Conservation (phyloP, 164 flowering plant genomes). For the Vitis riparia region DNA sequence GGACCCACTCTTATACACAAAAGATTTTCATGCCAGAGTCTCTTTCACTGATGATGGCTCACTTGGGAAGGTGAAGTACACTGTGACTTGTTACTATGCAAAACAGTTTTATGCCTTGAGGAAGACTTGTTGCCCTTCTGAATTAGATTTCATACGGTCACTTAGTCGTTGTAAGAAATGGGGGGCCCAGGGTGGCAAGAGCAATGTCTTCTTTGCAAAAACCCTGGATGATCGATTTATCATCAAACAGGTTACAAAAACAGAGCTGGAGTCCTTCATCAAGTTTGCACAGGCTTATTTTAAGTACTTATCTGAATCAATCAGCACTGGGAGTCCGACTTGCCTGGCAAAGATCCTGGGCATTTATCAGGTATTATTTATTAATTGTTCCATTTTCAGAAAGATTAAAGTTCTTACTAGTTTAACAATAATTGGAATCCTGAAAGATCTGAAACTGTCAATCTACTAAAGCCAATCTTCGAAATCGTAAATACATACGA, state of each 20-base stretch:
- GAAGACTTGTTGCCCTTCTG: constrained; percentile 74
- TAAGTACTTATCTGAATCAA: constrained; percentile 71
- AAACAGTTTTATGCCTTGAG: constrained; percentile 79
- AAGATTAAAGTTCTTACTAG: too few species aligned
- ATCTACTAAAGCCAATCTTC: too few species aligned
- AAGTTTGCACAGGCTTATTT: constrained; percentile 83
- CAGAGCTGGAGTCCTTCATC: constrained; percentile 83
- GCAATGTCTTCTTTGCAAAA: constrained; percentile 91
- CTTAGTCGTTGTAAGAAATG: constrained; percentile 90
- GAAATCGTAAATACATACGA: too few species aligned
- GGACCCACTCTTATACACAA: constrained; percentile 53
- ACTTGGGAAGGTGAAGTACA: constrained; percentile 72
- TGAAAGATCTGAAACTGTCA: too few species aligned
- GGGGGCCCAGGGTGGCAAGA: constrained; percentile 97
- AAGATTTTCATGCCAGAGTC: constrained; percentile 65
- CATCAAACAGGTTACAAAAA: constrained; percentile 86
- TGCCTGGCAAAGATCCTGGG: constrained; percentile 88
- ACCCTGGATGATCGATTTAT: constrained; percentile 86
- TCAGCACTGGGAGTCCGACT: constrained; percentile 65
- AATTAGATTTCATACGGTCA: constrained; percentile 71
- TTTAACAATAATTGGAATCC: too few species aligned
- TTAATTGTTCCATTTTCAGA: background rate
- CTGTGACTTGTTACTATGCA: constrained; percentile 79
- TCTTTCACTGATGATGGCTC: constrained; percentile 61
- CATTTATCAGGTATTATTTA: constrained; percentile 75